These are phyloP conservation scores for Fusarium denticulatum DNA, from an alignment of 2,329 filamentous ascomycete genomes.

Conservation along the genomic window DNA sequence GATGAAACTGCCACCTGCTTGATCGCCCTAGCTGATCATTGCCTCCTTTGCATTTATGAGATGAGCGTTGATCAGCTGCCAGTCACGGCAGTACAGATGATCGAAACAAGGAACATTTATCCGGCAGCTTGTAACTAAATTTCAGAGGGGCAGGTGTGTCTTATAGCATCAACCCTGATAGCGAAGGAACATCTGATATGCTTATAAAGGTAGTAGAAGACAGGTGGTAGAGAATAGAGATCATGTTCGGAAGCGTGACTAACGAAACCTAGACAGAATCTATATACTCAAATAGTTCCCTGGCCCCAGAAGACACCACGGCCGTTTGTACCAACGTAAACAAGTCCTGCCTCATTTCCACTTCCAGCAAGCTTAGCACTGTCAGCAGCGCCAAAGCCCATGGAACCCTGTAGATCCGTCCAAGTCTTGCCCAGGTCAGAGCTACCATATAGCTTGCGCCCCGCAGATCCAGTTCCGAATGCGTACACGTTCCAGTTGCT, in stretches of 20 bases:
- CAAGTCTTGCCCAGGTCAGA: constrained; percentile 55
- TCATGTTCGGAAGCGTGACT: background rate
- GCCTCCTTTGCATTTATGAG: no score
- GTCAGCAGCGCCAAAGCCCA: constrained; percentile 57
- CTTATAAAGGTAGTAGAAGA: no score
- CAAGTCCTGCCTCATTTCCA: constrained; percentile 55
- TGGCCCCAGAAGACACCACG: constrained; percentile 53
- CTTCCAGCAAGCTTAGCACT: constrained; percentile 55
- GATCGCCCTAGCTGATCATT: no score
- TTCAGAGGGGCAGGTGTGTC: no score
- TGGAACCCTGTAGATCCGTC: constrained; percentile 57
- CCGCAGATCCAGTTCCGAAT: constrained; percentile 55
- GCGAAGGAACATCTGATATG: no score
- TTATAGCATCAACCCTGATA: no score
- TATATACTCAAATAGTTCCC: background rate
- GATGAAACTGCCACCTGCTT: no score
- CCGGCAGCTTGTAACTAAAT: no score
- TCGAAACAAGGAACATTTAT: no score
- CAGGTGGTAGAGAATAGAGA: accelerated
- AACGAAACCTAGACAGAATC: background rate
- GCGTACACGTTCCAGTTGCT: constrained; percentile 59
- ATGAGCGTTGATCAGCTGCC: no score
- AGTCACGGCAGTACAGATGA: no score
- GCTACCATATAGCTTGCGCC: constrained; percentile 57
- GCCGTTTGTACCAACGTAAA: constrained; percentile 63